Percentiles rank a stretch among this genome's conserved stretches.
Conservation (phyloP, 164 flowering plant species). For the Dillenia suffruticosa region DNA sequence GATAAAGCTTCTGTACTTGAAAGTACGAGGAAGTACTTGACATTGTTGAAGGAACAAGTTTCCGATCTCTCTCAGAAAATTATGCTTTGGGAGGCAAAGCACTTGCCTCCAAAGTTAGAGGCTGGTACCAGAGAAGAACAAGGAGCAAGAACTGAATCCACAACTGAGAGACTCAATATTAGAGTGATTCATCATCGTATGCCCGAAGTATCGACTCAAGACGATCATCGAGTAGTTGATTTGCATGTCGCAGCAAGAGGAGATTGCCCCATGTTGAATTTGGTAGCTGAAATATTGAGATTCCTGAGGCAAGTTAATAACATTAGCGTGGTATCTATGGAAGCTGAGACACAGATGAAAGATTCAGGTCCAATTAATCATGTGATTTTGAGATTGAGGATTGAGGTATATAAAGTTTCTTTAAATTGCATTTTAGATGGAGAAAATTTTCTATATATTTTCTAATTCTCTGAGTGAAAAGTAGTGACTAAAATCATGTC, state of each 20-base stretch:
- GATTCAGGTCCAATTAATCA: conserved; percentile 16
- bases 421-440: too few relatives aligned
- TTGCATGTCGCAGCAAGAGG: conserved; percentile 40
- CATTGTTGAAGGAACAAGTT: conserved; percentile 41
- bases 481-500: too few relatives aligned
- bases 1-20: conserved; percentile 76
- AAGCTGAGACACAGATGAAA: conserved; percentile 27
- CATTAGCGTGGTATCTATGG: conserved; percentile 40
- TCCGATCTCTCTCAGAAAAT: conserved; percentile 46
- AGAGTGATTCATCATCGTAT: conserved; percentile 8
- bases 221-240: conserved; percentile 19
- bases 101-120: conserved; percentile 9
- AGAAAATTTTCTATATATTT: too few relatives aligned
- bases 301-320: conserved; percentile 40
- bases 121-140: conserved; percentile 1
- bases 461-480: too few relatives aligned
- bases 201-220: conserved; percentile 36
- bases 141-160: conserved; percentile 3
- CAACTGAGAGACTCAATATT: conserved; percentile 28
- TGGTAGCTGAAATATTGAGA: conserved; percentile 39
- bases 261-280: conserved; percentile 23
- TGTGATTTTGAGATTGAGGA: conserved; percentile 31
- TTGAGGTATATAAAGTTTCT: conserved; percentile 28
- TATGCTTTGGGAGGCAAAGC: conserved; percentile 36
- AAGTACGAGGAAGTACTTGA: conserved; percentile 46